Evolutionary conservation across 768 basidiomycete genomes (phyloP).

Genomic region (Suillus subluteus): DNA sequence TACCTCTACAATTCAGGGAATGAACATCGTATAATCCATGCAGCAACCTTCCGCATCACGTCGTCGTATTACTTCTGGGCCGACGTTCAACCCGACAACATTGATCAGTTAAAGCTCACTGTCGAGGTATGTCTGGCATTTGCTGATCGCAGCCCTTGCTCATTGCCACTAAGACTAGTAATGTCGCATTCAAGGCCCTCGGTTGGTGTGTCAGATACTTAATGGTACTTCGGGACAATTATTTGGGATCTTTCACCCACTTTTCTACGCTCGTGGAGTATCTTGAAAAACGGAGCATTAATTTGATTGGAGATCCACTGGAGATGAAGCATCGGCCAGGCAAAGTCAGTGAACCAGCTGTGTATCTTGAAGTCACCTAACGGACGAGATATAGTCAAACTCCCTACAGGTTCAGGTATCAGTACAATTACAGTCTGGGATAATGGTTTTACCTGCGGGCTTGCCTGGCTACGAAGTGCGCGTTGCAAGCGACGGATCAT

Average conservation of each 20-base stretch:
- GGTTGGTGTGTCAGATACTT: constrained; percentile 92
- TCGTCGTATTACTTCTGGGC: constrained; percentile 79
- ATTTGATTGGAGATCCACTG: constrained; percentile 81
- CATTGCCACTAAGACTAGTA: constrained; percentile 43
- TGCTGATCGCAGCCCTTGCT: background rate
- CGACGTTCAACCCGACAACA: constrained; percentile 64
- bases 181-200: constrained; percentile 66
- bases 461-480: constrained; percentile 61
- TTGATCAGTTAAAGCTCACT: constrained; percentile 77
- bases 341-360: constrained; percentile 50
- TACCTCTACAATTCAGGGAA: constrained; percentile 64
- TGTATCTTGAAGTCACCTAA: constrained; percentile 12
- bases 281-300: constrained; percentile 62
- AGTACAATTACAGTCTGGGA: constrained; percentile 52
- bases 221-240: constrained; percentile 90
- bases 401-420: constrained; percentile 75
- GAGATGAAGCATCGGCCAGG: constrained; percentile 78
- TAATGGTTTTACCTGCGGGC: constrained; percentile 67
- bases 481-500: constrained; percentile 17
- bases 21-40: constrained; percentile 63
- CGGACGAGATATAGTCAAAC: constrained; percentile 62
- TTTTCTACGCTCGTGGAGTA: constrained; percentile 90
- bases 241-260: constrained; percentile 92
- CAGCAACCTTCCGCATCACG: constrained; percentile 57
- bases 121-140: constrained; percentile 49